These are phyloP conservation scores for Inga oerstediana DNA, from an alignment of 306 rosid species.

Conservation along the genomic window DNA sequence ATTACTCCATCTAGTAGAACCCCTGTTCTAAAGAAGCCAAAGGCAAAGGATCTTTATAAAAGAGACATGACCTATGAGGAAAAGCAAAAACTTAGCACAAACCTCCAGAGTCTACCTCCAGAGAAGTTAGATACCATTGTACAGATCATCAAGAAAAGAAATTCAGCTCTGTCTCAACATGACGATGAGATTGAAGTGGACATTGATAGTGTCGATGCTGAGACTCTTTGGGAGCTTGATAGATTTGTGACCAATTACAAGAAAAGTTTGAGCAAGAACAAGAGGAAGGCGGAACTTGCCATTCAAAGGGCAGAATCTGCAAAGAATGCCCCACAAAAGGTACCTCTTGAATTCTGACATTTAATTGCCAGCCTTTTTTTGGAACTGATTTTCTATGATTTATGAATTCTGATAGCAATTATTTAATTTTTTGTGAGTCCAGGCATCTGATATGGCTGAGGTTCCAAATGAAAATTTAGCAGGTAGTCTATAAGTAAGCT, in stretches of 20 bases:
- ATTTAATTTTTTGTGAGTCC: constrained; percentile 38
- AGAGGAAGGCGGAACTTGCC: constrained; percentile 86
- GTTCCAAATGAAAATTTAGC: constrained; percentile 54
- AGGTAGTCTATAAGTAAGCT: constrained; percentile 42
- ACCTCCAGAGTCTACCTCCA: constrained; percentile 78
- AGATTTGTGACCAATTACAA: constrained; percentile 89
- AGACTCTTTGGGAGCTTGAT: constrained; percentile 98
- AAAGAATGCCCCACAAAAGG: constrained; percentile 55
- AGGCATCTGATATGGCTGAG: constrained; percentile 44
- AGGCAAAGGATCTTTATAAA: constrained; percentile 91
- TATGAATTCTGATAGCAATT: background rate
- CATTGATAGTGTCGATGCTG: constrained; percentile 87
- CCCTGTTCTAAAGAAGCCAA: constrained; percentile 93
- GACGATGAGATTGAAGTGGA: constrained; percentile 98
- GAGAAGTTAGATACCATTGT: constrained; percentile 86
- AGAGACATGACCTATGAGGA: constrained; percentile 94
- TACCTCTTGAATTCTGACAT: constrained; percentile 31
- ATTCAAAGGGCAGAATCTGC: constrained; percentile 56
- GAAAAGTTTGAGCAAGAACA: constrained; percentile 93
- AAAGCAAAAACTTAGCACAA: constrained; percentile 86
- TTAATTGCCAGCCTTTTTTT: background rate
- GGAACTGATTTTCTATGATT: constrained; percentile 13
- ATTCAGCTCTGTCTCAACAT: constrained; percentile 67
- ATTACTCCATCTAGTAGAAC: constrained; percentile 74
- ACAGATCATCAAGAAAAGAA: constrained; percentile 83